These are phyloP conservation scores for Galium porrigens DNA, from an alignment of 305 asterid species.

Conservation along the genomic window DNA sequence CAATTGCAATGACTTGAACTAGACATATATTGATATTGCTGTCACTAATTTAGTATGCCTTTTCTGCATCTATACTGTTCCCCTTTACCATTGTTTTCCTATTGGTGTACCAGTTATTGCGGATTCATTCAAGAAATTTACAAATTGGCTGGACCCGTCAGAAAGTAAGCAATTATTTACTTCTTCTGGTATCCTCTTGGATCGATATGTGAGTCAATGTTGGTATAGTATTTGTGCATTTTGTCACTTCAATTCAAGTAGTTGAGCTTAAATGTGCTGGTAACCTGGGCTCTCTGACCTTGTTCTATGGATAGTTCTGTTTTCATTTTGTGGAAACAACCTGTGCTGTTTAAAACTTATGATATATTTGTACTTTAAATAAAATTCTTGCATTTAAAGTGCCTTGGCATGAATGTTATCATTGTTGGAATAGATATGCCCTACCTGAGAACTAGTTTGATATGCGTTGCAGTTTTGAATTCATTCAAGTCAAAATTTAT, in stretches of 20 bases:
- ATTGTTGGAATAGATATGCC: not conserved
- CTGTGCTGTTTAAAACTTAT: not conserved
- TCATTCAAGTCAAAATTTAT: not conserved
- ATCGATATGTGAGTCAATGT: conserved; percentile 6
- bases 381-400: not conserved
- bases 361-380: not conserved
- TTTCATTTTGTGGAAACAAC: not conserved
- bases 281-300: not conserved
- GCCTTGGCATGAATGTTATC: not conserved
- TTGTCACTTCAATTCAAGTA: conserved; percentile 1
- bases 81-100: conserved; percentile 18
- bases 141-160: conserved; percentile 79
- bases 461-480: not conserved
- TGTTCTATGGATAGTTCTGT: not conserved
- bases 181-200: conserved; percentile 8
- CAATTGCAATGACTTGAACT: not conserved
- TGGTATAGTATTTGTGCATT: not conserved
- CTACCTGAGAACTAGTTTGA: not conserved
- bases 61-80: conserved; percentile 8
- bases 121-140: conserved; percentile 74
- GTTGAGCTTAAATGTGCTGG: not conserved
- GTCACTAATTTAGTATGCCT: not conserved
- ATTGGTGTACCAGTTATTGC: conserved; percentile 47
- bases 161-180: conserved; percentile 40
- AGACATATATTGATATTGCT: not conserved